Conservation (phyloP, 176 grass and related monocot species). For the Sorghum bicolor region Sorghum_bicolor_NCBIv3 NC_012877.2:3172501-3173000, state of each 20-base stretch:
- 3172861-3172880: neutral
- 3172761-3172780: neutral
- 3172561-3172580: conserved; percentile 28
- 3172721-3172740: neutral
- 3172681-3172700: conserved; percentile 52
- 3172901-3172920: neutral
- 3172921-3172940: neutral
- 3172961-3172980: neutral
- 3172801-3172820: neutral
- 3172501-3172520: conserved; percentile 56
- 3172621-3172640: conserved; percentile 43
- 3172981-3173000: neutral
- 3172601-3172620: conserved; percentile 55
- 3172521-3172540: conserved; percentile 51
- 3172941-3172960: neutral
- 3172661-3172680: conserved; percentile 42
- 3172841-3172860: neutral
- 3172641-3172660: conserved; percentile 61
- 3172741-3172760: neutral
- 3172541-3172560: conserved; percentile 47
- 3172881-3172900: neutral
- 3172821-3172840: neutral
- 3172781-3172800: neutral
- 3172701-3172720: conserved; percentile 36
- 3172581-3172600: conserved; percentile 47